phyloP scores from a whole-genome alignment of 352 stramenopile species.

The Globisporangium uncinulatum region DNA sequence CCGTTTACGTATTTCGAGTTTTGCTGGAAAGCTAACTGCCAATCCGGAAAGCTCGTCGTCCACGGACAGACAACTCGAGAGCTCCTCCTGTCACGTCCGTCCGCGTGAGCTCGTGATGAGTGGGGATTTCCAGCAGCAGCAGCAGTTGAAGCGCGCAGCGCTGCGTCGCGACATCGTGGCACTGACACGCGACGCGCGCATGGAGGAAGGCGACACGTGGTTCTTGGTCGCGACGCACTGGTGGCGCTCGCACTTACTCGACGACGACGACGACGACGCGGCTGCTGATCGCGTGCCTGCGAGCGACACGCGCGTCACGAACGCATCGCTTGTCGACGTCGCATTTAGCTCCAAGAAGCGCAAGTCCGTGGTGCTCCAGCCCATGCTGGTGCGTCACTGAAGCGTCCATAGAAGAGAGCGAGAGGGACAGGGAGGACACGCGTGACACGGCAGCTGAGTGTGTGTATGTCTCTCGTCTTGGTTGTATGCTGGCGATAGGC shows the following conservation, averaged over 20 bases:
- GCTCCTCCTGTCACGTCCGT: too few species aligned
- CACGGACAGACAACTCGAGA: too few species aligned
- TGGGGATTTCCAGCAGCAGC: background rate
- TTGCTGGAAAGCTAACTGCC: too few species aligned
- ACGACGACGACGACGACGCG: constrained; percentile 11
- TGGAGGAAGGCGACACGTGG: constrained; percentile 53
- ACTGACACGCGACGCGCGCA: constrained; percentile 23
- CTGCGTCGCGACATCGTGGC: constrained; percentile 17
- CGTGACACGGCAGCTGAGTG: background rate
- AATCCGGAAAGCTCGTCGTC: too few species aligned
- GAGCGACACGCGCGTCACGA: constrained; percentile 11
- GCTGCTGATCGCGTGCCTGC: constrained; percentile 1
- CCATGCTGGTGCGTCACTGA: constrained; percentile 39
- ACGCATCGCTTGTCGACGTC: constrained; percentile 49
- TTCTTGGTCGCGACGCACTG: constrained; percentile 48
- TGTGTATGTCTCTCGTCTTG: background rate
- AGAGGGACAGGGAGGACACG: too few species aligned
- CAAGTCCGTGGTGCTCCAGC: constrained; percentile 40
- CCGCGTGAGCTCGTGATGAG: background rate
- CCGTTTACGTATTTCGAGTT: too few species aligned
- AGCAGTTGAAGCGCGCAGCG: background rate
- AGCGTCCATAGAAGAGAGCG: too few species aligned
- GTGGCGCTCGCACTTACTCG: constrained; percentile 35
- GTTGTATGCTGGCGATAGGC: constrained; percentile 12
- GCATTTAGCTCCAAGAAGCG: constrained; percentile 33